phyloP scores from a whole-genome alignment of 2,329 filamentous ascomycete genomes.

The Penicillium sp. region DNA sequence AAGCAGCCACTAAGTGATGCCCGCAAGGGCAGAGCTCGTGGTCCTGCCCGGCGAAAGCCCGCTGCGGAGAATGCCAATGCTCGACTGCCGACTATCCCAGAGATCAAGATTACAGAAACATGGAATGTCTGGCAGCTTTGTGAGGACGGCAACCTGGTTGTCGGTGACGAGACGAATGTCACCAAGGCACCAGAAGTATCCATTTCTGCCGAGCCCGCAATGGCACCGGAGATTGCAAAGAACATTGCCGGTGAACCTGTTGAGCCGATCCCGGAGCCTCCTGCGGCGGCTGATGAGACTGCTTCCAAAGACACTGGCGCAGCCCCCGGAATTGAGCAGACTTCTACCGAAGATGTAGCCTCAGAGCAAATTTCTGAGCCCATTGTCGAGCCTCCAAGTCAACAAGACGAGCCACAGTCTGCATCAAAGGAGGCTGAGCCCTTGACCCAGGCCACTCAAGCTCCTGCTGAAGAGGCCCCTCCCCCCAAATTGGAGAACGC shows the following conservation, averaged over 20 bases:
- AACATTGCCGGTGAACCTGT: conserved; percentile 36
- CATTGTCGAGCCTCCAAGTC: not conserved
- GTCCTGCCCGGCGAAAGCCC: conserved; percentile 75
- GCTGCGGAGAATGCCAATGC: conserved; percentile 58
- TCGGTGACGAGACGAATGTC: conserved; percentile 23
- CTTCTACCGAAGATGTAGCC: not conserved
- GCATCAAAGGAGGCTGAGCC: not conserved
- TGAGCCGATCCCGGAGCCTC: conserved; percentile 27
- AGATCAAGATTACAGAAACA: conserved; percentile 40
- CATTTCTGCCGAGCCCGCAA: conserved; percentile 14
- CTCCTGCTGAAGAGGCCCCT: conserved; percentile 6
- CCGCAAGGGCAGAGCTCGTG: conserved; percentile 84
- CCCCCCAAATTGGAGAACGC: conserved; percentile 19
- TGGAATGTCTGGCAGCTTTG: conserved; percentile 44
- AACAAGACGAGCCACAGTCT: not conserved
- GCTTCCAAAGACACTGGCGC: conserved; percentile 3
- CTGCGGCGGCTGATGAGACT: conserved; percentile 4
- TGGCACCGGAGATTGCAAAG: conserved; percentile 34
- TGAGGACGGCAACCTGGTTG: conserved; percentile 34
- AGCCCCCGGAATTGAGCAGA: not conserved
- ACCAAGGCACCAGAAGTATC: conserved; percentile 13
- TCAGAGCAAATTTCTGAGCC: not conserved
- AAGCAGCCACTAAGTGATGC: conserved; percentile 84
- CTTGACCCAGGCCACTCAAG: not conserved
- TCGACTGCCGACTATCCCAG: conserved; percentile 34